Evolutionary conservation across 306 rosid species (phyloP).

Genomic region (Vigna mungo): DNA sequence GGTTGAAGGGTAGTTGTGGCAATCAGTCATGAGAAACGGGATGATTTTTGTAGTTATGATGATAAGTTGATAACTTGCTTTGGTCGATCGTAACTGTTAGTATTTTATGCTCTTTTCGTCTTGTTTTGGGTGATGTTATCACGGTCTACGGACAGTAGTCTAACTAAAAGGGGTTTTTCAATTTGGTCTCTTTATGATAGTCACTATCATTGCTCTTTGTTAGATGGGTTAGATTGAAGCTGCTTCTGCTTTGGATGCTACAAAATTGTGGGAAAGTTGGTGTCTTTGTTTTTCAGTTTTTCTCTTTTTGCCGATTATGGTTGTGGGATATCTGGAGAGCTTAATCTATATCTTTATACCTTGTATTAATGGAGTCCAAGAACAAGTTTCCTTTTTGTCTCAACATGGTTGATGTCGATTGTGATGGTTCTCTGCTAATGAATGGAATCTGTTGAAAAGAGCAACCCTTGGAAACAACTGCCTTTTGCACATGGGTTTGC

Average conservation of each 20-base stretch:
- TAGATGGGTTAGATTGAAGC: conserved; percentile 31
- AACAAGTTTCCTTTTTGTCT: conserved; percentile 8
- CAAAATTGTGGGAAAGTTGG: conserved; percentile 39
- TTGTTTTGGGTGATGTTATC: conserved; percentile 22
- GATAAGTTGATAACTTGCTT: conserved; percentile 39
- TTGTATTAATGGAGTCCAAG: conserved; percentile 23
- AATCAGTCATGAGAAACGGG: conserved; percentile 31
- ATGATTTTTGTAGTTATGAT: conserved; percentile 40
- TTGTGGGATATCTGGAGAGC: conserved; percentile 20
- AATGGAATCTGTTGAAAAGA: conserved; percentile 20
- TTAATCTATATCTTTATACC: conserved; percentile 29
- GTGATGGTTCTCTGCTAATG: background rate
- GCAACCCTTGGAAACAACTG: conserved; percentile 45
- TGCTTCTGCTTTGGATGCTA: conserved; percentile 43
- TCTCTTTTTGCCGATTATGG: background rate
- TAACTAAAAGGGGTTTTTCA: conserved; percentile 24
- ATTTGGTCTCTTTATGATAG: conserved; percentile 19
- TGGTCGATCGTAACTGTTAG: conserved; percentile 16
- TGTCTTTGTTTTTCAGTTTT: background rate
- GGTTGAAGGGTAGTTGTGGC: conserved; percentile 8
- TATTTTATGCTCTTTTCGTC: background rate
- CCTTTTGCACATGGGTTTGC: conserved; percentile 58
- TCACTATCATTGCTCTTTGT: background rate
- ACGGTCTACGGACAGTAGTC: background rate
- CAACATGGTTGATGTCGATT: conserved; percentile 1